These are phyloP conservation scores for Zoysia pacifica DNA, from an alignment of 176 grass and related monocot species.

Conservation along the genomic window DNA sequence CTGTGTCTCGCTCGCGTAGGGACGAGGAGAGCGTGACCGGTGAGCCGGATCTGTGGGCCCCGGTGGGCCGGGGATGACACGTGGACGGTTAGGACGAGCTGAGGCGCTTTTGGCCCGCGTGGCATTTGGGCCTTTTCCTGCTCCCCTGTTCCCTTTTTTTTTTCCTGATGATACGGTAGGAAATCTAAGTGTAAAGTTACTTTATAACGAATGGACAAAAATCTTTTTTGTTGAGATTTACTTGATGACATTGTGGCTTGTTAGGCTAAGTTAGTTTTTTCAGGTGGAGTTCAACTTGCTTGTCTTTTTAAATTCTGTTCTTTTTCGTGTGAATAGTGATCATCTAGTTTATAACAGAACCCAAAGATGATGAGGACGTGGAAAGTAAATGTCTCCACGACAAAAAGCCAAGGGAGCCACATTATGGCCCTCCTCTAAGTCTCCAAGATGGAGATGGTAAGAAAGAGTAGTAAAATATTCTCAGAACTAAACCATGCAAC, in stretches of 20 bases:
- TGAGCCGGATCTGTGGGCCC: conserved; percentile 31
- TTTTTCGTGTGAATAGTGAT: too few relatives aligned
- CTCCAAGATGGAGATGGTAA: too few relatives aligned
- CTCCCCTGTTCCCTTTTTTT: not conserved
- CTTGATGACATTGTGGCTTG: not conserved
- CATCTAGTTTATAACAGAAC: not conserved
- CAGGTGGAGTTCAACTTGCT: not conserved
- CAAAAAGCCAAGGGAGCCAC: too few relatives aligned
- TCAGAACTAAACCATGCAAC: too few relatives aligned
- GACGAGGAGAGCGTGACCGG: not conserved
- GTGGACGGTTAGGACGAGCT: conserved; percentile 27
- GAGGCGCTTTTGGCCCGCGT: conserved; percentile 4
- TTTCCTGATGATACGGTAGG: not conserved
- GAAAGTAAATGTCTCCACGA: not conserved
- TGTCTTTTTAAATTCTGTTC: not conserved
- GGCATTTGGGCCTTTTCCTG: not conserved
- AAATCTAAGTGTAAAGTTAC: not conserved
- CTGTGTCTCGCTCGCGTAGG: not conserved
- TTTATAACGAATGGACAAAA: not conserved
- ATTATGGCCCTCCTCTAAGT: too few relatives aligned
- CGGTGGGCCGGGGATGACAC: conserved; percentile 26
- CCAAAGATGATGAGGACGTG: not conserved
- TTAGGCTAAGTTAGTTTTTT: not conserved
- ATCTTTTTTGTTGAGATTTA: not conserved
- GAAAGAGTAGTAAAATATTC: too few relatives aligned